Percentiles rank a stretch among this genome's conserved stretches.
Evolutionary conservation across 345 rosid species (phyloP).

Genomic region (Iberis pinnata): DNA sequence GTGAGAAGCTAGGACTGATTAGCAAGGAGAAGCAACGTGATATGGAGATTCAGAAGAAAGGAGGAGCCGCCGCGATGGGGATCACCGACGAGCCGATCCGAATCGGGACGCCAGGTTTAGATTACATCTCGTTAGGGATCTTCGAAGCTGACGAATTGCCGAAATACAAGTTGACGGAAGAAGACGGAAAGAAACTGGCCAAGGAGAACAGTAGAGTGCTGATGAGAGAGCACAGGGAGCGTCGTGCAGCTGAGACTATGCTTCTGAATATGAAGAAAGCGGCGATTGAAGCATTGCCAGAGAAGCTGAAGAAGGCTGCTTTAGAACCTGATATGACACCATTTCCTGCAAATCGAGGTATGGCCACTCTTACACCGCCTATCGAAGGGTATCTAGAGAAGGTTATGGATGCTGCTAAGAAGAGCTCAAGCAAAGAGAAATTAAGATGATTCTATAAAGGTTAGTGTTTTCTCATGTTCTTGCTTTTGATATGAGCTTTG

Average conservation of each 20-base stretch:
- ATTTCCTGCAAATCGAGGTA: slow-evolving; percentile 61
- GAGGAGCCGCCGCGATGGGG: slow-evolving; percentile 65
- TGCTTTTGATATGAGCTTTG: background rate
- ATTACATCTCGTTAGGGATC: slow-evolving; percentile 65
- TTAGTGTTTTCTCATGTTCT: background rate
- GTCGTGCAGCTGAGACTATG: slow-evolving; percentile 69
- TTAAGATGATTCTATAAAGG: slow-evolving; percentile 49
- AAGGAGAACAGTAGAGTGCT: slow-evolving; percentile 81
- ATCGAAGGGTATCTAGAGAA: slow-evolving; percentile 88
- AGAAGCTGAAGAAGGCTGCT: slow-evolving; percentile 58
- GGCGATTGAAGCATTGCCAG: slow-evolving; percentile 87
- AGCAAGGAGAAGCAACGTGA: slow-evolving; percentile 72
- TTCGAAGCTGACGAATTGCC: slow-evolving; percentile 70
- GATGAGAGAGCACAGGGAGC: slow-evolving; percentile 77
- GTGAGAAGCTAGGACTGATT: slow-evolving; percentile 74
- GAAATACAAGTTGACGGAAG: slow-evolving; percentile 71
- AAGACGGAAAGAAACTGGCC: slow-evolving; percentile 72
- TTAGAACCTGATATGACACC: slow-evolving; percentile 77
- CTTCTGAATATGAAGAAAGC: slow-evolving; percentile 63
- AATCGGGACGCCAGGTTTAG: slow-evolving; percentile 76
- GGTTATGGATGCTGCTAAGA: slow-evolving; percentile 70
- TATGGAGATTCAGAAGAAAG: slow-evolving; percentile 70
- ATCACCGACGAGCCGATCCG: slow-evolving; percentile 61
- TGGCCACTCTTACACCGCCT: slow-evolving; percentile 93
- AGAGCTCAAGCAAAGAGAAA: slow-evolving; percentile 63